These are phyloP conservation scores for Erodium trifolium DNA, from an alignment of 441 rosid species.

Conservation along the genomic window DNA sequence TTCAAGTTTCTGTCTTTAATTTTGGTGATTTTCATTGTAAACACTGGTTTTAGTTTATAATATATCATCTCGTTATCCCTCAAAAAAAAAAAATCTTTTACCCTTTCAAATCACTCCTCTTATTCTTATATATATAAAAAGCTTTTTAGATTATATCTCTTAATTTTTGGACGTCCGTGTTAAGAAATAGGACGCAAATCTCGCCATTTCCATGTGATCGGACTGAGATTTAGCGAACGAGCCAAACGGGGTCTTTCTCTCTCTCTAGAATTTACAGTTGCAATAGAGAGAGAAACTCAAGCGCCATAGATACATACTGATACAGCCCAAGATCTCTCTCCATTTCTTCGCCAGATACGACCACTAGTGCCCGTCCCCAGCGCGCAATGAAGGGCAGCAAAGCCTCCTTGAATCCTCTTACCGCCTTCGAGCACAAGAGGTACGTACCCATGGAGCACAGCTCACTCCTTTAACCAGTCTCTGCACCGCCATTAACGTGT, in stretches of 20 bases:
- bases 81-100: no score
- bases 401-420: slow-evolving; percentile 36
- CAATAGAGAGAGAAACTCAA: neutral
- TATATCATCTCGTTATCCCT: no score
- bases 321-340: neutral
- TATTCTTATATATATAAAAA: no score
- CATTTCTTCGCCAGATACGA: neutral
- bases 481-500: no score
- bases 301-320: neutral
- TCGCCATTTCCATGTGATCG: neutral
- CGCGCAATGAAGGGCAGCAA: slow-evolving; percentile 42
- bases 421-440: slow-evolving; percentile 72
- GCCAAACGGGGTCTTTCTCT: slow-evolving; percentile 3
- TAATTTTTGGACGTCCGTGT: neutral
- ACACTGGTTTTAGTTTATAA: no score
- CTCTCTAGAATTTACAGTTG: neutral
- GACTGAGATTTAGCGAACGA: neutral
- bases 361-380: neutral
- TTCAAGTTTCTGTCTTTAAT: no score
- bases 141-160: no score
- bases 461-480: neutral
- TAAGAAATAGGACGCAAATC: neutral
- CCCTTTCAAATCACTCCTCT: neutral
- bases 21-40: no score
- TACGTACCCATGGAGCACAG: slow-evolving; percentile 20